Base-by-base conservation (phyloP, 139 green algal species). In the Yamagishiella unicocca region DNA sequence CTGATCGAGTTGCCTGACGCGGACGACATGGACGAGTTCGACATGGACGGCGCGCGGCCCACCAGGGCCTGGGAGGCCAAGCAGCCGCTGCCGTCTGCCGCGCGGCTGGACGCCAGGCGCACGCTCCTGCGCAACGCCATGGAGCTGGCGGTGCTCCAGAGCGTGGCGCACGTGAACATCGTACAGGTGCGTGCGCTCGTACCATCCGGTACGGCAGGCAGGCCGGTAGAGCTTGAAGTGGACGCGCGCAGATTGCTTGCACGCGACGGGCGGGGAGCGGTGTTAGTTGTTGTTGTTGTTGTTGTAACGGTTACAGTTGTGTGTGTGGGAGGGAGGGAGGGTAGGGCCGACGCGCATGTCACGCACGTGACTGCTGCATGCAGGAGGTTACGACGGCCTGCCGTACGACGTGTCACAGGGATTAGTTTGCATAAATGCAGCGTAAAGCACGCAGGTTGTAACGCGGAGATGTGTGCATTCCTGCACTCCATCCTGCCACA, bases 151-250 rank as follows among this genome's bases (percentile, higher is more conserved):
- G 71, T 79, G 40, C 25, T 61, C 9, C 40, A 35, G 9, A 61
- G 21, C 25, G 71, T 79, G 40, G 7, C 12, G 25, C 71, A 79
- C 71, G 24, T 79, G 17, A 58, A 79, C 71, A 79, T 79, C 42
- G 42, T 79, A 27, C 71, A 79, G 71, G 71, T 68, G 46, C 33
- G 46, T n/a, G n/a, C n/a, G n/a, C n/a, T n/a, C n/a, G n/a, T n/a
- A n/a, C n/a, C n/a, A n/a, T n/a, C n/a, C 1, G 42, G 27, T 4
- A 8, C 19, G 29, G 27, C 21, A 29, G 42, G 43, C 4, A 25
- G 22, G 38, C 5, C 24, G 70, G 70, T 2, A 5, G 70, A 4
- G 50, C 17, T 58, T 12, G 50, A 17, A 17, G 12, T 12, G 50
- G 50, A 17, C 50, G 17, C 14, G 14, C 12, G 50, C 50, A 58